Conservation (phyloP, 805 yeast genomes). For the Ogataea ganodermae region DNA sequence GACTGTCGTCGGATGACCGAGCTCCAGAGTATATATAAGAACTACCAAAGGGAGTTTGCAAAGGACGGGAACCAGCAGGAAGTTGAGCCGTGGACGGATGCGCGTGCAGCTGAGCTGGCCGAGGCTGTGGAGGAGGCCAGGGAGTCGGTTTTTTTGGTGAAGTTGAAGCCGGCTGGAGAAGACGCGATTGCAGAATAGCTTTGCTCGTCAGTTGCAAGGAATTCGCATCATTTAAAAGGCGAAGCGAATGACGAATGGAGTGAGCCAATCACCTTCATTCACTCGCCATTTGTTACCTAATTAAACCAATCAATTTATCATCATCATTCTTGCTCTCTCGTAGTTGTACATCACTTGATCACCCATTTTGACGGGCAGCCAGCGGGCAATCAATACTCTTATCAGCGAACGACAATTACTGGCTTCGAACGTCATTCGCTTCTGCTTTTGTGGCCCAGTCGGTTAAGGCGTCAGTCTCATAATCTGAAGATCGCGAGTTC, state of each 20-base stretch:
- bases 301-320: too few relatives aligned
- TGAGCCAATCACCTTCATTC: too few relatives aligned
- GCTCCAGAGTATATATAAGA: conserved; percentile 46
- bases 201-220: too few relatives aligned
- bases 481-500: conserved; percentile 45
- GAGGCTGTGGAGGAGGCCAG: conserved; percentile 55
- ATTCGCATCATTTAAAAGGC: too few relatives aligned
- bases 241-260: too few relatives aligned
- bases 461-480: conserved; percentile 45
- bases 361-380: too few relatives aligned
- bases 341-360: too few relatives aligned
- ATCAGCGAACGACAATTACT: too few relatives aligned
- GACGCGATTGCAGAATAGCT: not conserved
- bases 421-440: too few relatives aligned
- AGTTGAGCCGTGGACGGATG: conserved; percentile 48
- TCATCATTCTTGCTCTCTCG: too few relatives aligned
- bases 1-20: conserved; percentile 51
- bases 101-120: conserved; percentile 48
- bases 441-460: conserved; percentile 41
- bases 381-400: too few relatives aligned
- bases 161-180: conserved; percentile 27
- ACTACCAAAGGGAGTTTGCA: conserved; percentile 42
- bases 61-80: conserved; percentile 42
- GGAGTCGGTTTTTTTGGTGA: conserved; percentile 57
- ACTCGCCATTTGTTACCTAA: too few relatives aligned